These are phyloP conservation scores for Primulina eburnea DNA, from an alignment of 257 asterid species.

Conservation along the genomic window DNA sequence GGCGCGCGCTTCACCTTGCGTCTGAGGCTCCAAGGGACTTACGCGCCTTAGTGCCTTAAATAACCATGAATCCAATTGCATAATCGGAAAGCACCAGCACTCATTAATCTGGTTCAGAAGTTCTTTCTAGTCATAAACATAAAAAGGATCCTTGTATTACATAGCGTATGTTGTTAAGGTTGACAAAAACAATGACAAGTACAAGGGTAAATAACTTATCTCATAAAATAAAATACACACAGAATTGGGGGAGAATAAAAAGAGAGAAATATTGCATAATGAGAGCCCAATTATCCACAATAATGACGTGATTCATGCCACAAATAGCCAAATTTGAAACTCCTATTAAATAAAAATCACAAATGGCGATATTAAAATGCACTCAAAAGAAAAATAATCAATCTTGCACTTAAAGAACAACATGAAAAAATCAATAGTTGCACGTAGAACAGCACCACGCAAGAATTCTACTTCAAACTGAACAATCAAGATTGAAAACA, in stretches of 20 bases:
- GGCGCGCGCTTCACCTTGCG: too few relatives aligned
- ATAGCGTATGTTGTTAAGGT: constrained; percentile 3
- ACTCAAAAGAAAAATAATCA: background rate
- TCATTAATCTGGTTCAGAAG: constrained; percentile 11
- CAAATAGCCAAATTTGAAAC: background rate
- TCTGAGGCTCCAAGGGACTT: too few relatives aligned
- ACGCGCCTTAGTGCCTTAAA: too few relatives aligned
- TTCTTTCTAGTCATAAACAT: constrained; percentile 11
- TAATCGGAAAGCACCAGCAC: background rate
- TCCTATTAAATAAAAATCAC: background rate
- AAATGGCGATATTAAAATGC: constrained; percentile 17
- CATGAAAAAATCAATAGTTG: constrained; percentile 9
- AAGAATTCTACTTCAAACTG: background rate
- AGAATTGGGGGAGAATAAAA: too few relatives aligned
- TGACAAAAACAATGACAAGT: background rate
- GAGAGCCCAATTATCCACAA: background rate
- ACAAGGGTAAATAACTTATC: background rate
- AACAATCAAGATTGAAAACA: background rate
- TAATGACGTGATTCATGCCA: background rate
- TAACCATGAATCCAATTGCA: background rate
- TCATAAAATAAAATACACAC: background rate
- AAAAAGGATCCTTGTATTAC: constrained; percentile 1
- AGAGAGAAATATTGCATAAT: background rate
- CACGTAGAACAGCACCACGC: background rate
- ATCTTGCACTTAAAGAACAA: background rate